Evolutionary conservation across 306 rosid species (phyloP).

Genomic region (Purshia tridentata): DNA sequence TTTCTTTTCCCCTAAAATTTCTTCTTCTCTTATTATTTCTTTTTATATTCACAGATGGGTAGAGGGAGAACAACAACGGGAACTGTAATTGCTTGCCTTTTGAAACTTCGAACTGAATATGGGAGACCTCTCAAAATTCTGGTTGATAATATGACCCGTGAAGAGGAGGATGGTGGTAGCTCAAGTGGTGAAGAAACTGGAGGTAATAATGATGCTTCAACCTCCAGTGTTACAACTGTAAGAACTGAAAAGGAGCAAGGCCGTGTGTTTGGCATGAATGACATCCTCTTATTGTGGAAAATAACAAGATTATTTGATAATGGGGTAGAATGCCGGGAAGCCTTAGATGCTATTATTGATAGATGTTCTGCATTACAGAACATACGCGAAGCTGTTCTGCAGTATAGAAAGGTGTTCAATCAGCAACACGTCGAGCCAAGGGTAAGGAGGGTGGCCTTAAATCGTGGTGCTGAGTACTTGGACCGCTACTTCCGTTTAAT

Average conservation of each 20-base stretch:
- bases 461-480: constrained; percentile 87
- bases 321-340: constrained; percentile 87
- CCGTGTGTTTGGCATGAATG: constrained; percentile 79
- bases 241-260: constrained; percentile 47
- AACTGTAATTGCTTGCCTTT: constrained; percentile 87
- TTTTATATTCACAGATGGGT: constrained; percentile 66
- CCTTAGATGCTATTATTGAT: constrained; percentile 87
- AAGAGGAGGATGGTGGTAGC: constrained; percentile 55
- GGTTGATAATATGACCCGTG: constrained; percentile 44
- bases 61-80: constrained; percentile 95
- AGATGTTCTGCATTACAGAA: constrained; percentile 91
- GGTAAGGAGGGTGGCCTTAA: constrained; percentile 85
- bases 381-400: constrained; percentile 86
- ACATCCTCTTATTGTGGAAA: constrained; percentile 85
- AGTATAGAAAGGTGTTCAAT: constrained; percentile 72
- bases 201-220: constrained; percentile 31
- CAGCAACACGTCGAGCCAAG: constrained; percentile 86
- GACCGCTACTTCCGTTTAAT: constrained; percentile 88
- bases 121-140: constrained; percentile 79
- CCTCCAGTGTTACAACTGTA: constrained; percentile 32
- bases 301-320: constrained; percentile 83
- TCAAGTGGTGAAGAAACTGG: constrained; percentile 78
- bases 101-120: constrained; percentile 77
- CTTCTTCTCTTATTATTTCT: not conserved
- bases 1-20: constrained; percentile 22